Evolutionary conservation across 306 rosid genomes (phyloP).

Genomic region (Casuarina equisetifolia): DNA sequence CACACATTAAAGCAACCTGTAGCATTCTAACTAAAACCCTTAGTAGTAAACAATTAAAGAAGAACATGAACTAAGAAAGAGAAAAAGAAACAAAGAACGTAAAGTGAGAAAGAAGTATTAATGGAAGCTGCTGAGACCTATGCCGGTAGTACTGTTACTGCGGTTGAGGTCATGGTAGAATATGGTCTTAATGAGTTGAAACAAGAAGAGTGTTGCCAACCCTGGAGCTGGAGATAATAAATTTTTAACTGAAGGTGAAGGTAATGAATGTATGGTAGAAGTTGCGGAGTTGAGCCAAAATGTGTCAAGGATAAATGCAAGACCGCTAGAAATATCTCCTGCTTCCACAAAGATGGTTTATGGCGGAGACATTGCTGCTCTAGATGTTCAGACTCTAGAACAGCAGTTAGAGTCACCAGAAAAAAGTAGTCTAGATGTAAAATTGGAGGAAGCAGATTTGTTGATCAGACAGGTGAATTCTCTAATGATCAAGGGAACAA

Average conservation of each 20-base stretch:
- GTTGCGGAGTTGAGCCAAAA: background rate
- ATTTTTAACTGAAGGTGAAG: background rate
- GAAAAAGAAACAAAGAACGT: no score
- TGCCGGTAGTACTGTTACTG: background rate
- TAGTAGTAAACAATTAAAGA: no score
- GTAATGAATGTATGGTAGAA: background rate
- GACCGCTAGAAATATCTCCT: background rate
- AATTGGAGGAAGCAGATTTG: background rate
- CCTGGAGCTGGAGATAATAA: background rate
- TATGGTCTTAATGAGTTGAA: background rate
- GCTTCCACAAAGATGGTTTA: background rate
- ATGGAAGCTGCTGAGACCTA: background rate
- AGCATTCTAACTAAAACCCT: no score
- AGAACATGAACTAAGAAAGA: no score
- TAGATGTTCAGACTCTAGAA: background rate
- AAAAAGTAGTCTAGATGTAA: background rate
- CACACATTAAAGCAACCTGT: no score
- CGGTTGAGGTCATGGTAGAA: background rate
- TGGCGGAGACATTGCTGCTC: constrained; percentile 9
- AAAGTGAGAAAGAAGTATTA: no score
- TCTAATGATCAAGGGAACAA: background rate
- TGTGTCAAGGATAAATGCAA: background rate
- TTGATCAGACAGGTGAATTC: background rate
- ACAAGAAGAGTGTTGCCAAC: background rate
- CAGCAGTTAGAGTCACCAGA: background rate